phyloP scores from a whole-genome alignment of 2,329 filamentous ascomycete species.

The Fusarium caatingaense region DNA sequence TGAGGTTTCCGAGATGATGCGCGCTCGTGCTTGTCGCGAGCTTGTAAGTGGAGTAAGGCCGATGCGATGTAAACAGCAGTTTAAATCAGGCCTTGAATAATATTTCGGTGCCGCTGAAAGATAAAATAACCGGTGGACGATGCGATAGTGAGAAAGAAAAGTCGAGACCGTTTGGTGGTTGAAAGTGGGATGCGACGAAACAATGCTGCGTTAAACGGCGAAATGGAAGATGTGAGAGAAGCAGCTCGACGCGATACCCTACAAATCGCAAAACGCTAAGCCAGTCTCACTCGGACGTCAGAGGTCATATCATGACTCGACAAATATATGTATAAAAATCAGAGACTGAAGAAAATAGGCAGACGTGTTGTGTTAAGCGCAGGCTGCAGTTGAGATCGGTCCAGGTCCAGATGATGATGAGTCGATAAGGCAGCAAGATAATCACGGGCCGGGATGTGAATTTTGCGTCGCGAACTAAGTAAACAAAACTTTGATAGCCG shows the following conservation, averaged over 20 bases:
- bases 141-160: conserved; percentile 18
- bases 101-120: conserved; percentile 15
- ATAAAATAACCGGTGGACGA: conserved; percentile 17
- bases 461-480: conserved; percentile 10
- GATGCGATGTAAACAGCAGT: conserved; percentile 37
- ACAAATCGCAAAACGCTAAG: conserved; percentile 45
- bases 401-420: conserved; percentile 17
- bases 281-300: conserved; percentile 44
- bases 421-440: conserved; percentile 34
- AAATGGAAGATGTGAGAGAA: conserved; percentile 30
- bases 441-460: conserved; percentile 18
- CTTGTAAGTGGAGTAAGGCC: conserved; percentile 45
- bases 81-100: conserved; percentile 16
- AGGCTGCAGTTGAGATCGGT: conserved; percentile 34
- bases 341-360: conserved; percentile 34
- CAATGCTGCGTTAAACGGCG: conserved; percentile 21
- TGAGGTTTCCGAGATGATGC: conserved; percentile 49
- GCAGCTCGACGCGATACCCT: conserved; percentile 37
- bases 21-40: conserved; percentile 41
- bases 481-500: conserved; percentile 10
- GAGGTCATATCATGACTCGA: conserved; percentile 48
- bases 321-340: conserved; percentile 27
- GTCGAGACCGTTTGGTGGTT: conserved; percentile 14
- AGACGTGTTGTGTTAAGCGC: conserved; percentile 20
- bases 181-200: conserved; percentile 20